phyloP scores from a whole-genome alignment of 805 yeast genomes.

The Ogataea ganodermae region DNA sequence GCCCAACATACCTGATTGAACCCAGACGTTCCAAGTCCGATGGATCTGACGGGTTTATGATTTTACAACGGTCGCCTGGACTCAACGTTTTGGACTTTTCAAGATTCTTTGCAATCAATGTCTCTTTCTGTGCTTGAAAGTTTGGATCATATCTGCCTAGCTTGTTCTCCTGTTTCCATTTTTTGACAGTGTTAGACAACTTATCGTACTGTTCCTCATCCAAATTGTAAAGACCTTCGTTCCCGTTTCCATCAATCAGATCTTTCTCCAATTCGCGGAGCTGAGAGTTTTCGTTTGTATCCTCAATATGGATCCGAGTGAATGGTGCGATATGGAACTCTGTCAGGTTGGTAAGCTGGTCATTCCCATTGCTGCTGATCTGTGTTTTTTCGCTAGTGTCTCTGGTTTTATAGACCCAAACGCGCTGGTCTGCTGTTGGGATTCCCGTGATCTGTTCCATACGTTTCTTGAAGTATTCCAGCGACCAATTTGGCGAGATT shows the following conservation, averaged over 20 bases:
- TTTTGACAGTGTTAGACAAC: slow-evolving; percentile 62
- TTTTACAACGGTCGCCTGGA: slow-evolving; percentile 57
- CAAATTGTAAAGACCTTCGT: slow-evolving; percentile 46
- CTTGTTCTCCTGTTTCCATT: slow-evolving; percentile 71
- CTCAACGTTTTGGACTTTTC: slow-evolving; percentile 37
- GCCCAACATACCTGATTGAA: slow-evolving; percentile 68
- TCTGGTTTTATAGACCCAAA: slow-evolving; percentile 46
- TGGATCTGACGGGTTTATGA: slow-evolving; percentile 27
- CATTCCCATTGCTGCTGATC: slow-evolving; percentile 22
- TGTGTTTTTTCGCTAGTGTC: slow-evolving; percentile 39
- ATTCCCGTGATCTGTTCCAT: slow-evolving; percentile 77
- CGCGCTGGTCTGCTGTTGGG: slow-evolving; percentile 54
- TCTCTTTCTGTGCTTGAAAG: slow-evolving; percentile 35
- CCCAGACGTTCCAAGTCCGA: slow-evolving; percentile 62
- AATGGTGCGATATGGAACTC: slow-evolving; percentile 37
- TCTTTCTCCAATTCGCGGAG: slow-evolving; percentile 34
- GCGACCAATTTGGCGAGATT: slow-evolving; percentile 61
- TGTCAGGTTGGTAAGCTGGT: slow-evolving; percentile 23
- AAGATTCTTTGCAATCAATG: slow-evolving; percentile 26
- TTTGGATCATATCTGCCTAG: slow-evolving; percentile 74
- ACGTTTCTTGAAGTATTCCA: slow-evolving; percentile 51
- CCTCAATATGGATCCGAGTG: slow-evolving; percentile 59
- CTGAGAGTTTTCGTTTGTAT: slow-evolving; percentile 53
- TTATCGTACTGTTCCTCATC: slow-evolving; percentile 62
- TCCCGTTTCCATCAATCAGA: slow-evolving; percentile 21